Evolutionary conservation across 2,329 filamentous ascomycete species (phyloP), one percentile per base, ranked within the genome.

Genomic region (Claviceps sp.): DNA sequence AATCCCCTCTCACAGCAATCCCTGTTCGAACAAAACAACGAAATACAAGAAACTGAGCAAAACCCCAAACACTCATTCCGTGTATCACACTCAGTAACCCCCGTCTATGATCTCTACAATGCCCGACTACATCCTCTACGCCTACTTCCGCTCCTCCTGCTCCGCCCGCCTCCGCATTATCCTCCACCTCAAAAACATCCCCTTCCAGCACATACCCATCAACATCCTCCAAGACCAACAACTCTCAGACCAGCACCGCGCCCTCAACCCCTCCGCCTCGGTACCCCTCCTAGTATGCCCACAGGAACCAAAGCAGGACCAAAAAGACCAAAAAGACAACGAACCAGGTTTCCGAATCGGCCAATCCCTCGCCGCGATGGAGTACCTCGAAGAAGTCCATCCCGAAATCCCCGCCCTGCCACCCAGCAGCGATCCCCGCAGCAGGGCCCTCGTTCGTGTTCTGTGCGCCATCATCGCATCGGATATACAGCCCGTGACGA

Each of bases 111-210:
- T 9, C 20, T 5, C 40, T 9, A 9, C 18, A n/a, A 43, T 43
- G 41, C 4, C 50, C 53, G 55, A 46, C 16, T 71, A 66, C 59
- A 69, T 64, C 1, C 72, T 84, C 9, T 74, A 83, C 67, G 76
- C 72, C 54, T 83, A 81, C 66, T 82, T 77, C 65, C 72, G 77
- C 55, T 84, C 80, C 47, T 82, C 78, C 16, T 84, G 79, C 66
- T 77, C 78, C 1, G 78, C 75, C 0, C 75, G 81, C 13, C 67
- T 84, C 5, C 78, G 78, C 46, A 82, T 83, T 54, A 77, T 78
- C 11, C 67, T 81, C 1, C 67, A 76, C 52, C 67, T 79, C 49
- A 84, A 84, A 57, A 61, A 61, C 22, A 70, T 83, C 50, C 57
- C 67, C 2, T 76, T 75, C 57, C 68, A 70, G 6, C 63, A 68